Conservation (phyloP, 2,329 filamentous ascomycete genomes). For the Aphanoascus verrucosus region DNA sequence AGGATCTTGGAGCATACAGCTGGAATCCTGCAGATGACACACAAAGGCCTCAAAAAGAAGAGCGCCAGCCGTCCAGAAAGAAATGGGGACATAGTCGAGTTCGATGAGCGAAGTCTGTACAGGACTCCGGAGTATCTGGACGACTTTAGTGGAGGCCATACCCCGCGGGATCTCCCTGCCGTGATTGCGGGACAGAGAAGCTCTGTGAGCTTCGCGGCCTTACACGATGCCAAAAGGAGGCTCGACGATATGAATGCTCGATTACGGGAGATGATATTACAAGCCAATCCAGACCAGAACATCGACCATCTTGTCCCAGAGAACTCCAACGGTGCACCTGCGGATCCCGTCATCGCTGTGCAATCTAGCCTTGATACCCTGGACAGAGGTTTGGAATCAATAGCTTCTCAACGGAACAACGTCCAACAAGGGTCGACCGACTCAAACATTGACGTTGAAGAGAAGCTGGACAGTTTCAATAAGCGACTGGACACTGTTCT, state of each 20-base stretch:
- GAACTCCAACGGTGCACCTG: slow-evolving; percentile 20
- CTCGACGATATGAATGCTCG: slow-evolving; percentile 58
- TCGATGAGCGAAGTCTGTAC: slow-evolving; percentile 70
- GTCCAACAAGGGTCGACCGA: slow-evolving; percentile 17
- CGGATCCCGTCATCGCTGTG: slow-evolving; percentile 25
- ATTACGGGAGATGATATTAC: slow-evolving; percentile 55
- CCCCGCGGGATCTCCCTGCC: slow-evolving; percentile 14
- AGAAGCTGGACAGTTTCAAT: slow-evolving; percentile 50
- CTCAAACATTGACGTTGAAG: slow-evolving; percentile 38
- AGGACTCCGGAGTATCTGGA: slow-evolving; percentile 56
- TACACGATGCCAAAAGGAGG: slow-evolving; percentile 53
- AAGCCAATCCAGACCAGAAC: slow-evolving; percentile 28
- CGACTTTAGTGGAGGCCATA: slow-evolving; percentile 28
- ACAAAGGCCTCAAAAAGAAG: slow-evolving; percentile 59
- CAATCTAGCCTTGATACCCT: slow-evolving; percentile 60
- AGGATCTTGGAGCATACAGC: slow-evolving; percentile 81
- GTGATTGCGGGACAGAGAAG: slow-evolving; percentile 10
- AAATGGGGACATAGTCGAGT: slow-evolving; percentile 43
- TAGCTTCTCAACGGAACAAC: slow-evolving; percentile 43
- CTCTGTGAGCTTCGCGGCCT: slow-evolving; percentile 34
- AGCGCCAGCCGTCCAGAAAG: slow-evolving; percentile 25
- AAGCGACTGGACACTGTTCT: slow-evolving; percentile 53
- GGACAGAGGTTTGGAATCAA: slow-evolving; percentile 51
- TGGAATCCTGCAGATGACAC: slow-evolving; percentile 80
- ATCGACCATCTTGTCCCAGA: slow-evolving; percentile 30